Percentiles rank a stretch among this genome's conserved stretches.
Conservation (phyloP, 2,329 filamentous ascomycete species). For the Calcarisporium arbuscula region DNA sequence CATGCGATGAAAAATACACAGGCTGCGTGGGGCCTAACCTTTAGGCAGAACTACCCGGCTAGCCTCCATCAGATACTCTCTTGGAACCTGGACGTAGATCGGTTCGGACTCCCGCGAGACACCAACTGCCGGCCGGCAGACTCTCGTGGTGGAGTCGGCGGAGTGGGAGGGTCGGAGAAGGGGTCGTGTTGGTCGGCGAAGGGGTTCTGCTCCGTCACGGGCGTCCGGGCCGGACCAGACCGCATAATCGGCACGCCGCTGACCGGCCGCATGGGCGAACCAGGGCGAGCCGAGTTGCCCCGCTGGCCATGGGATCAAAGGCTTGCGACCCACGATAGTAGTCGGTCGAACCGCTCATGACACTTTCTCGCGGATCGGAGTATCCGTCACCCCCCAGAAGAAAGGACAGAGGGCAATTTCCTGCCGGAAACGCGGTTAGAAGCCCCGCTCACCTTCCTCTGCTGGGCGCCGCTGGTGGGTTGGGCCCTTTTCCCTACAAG, state of each 20-base stretch:
- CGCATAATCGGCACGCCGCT: slow-evolving; percentile 56
- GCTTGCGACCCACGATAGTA: slow-evolving; percentile 49
- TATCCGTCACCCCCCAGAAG: slow-evolving; percentile 59
- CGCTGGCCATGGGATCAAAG: slow-evolving; percentile 28
- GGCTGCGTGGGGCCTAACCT: background rate
- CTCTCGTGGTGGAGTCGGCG: slow-evolving; percentile 23
- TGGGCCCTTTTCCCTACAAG: slow-evolving; percentile 35
- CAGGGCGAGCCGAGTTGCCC: slow-evolving; percentile 40
- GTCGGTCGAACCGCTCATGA: slow-evolving; percentile 43
- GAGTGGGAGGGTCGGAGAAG: slow-evolving; percentile 20
- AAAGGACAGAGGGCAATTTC: slow-evolving; percentile 57
- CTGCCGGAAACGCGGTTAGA: slow-evolving; percentile 60
- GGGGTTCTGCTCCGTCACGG: slow-evolving; percentile 49
- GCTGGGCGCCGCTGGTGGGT: slow-evolving; percentile 23
- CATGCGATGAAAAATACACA: slow-evolving; percentile 5
- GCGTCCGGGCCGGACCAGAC: slow-evolving; percentile 59
- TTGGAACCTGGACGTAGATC: slow-evolving; percentile 32
- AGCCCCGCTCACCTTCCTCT: slow-evolving; percentile 45
- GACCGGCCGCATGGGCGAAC: slow-evolving; percentile 52
- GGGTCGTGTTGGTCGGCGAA: slow-evolving; percentile 32
- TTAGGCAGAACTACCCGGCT: too few relatives aligned
- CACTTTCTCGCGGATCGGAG: slow-evolving; percentile 39
- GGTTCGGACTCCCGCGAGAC: slow-evolving; percentile 26
- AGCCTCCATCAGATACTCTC: slow-evolving; percentile 28
- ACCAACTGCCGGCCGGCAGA: slow-evolving; percentile 30